Base-by-base conservation (phyloP, 176 grass and related monocot species). In the Pharus latifolius region DNA sequence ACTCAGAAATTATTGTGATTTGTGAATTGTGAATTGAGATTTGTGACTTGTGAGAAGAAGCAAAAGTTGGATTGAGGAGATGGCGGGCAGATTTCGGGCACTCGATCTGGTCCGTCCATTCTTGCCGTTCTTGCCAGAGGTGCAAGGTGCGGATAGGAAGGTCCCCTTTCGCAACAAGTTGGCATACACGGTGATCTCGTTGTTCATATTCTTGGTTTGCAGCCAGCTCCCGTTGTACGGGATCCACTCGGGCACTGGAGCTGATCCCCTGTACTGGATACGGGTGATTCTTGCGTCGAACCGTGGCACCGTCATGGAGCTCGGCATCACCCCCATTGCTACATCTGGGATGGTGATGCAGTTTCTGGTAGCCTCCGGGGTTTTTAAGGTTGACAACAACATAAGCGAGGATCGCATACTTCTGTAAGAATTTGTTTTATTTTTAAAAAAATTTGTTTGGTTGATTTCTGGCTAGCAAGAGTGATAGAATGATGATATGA, bases 231-330 rank as follows among this genome's bases (percentile, higher is more conserved):
- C 88, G 0, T 76, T 91, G 17, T 87, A 91, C 87, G 88, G 88
- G 66, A 91, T 91, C 56, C 88, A 91, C 28, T 91, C 88, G 16
- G 84, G 80, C 30, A 91, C 84, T 6, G 84, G 88, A 35, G 88
- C 84, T 20, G 88, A 91, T 69, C 88, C 88, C 67, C 87, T 91
- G 69, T 91, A 91, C 58, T 91, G 88, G 88, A 91, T 91, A 84
- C 84, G 88, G 78, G 88, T 91, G 69, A 91, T 91, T 65, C 88
- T 91, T 65, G 88, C 88, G 34, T 91, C 84, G 57, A 91, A 84
- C 77, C 76, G 84, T 81, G 88, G 88, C 65, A 91, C 84, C 34
- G 88, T 91, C 3, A 91, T 91, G 88, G 88, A 91, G 73, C 77
- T 91, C n/a, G 88, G 88, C 69, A 91, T 91, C 12, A 91, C 88